These are phyloP conservation scores for Aspergillus campestris DNA, from an alignment of 495 filamentous ascomycete genomes.

Conservation along the genomic window DNA sequence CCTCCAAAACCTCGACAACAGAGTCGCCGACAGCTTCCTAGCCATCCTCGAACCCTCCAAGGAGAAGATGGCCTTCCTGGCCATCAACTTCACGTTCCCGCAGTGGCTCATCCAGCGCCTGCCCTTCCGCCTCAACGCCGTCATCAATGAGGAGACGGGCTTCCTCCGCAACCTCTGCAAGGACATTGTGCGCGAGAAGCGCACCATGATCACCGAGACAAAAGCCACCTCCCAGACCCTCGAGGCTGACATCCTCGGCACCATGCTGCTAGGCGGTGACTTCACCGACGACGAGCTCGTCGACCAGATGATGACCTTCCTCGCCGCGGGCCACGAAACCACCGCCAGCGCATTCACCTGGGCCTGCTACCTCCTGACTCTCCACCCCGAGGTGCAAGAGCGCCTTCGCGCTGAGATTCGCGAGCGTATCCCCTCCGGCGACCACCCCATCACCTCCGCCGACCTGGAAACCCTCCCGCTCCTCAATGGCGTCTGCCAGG, in stretches of 20 bases:
- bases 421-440: slow-evolving; percentile 25
- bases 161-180: slow-evolving; percentile 56
- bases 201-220: slow-evolving; percentile 39
- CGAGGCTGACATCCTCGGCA: slow-evolving; percentile 64
- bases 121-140: slow-evolving; percentile 59
- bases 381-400: slow-evolving; percentile 37
- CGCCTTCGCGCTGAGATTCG: slow-evolving; percentile 42
- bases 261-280: slow-evolving; percentile 44
- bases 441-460: slow-evolving; percentile 18
- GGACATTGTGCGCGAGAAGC: slow-evolving; percentile 60
- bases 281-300: slow-evolving; percentile 45
- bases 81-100: slow-evolving; percentile 39
- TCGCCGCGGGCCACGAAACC: slow-evolving; percentile 49
- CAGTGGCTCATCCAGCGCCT: slow-evolving; percentile 42
- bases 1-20: slow-evolving; percentile 53
- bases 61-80: slow-evolving; percentile 41
- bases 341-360: slow-evolving; percentile 46
- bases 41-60: slow-evolving; percentile 41
- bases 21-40: slow-evolving; percentile 60
- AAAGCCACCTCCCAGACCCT: slow-evolving; percentile 45
- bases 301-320: slow-evolving; percentile 48
- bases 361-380: slow-evolving; percentile 42
- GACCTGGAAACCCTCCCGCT: slow-evolving; percentile 43
- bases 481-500: slow-evolving; percentile 45
- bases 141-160: slow-evolving; percentile 45